Base-by-base conservation (phyloP, 2,329 filamentous ascomycete species). In the Cladosporium phlei region DNA sequence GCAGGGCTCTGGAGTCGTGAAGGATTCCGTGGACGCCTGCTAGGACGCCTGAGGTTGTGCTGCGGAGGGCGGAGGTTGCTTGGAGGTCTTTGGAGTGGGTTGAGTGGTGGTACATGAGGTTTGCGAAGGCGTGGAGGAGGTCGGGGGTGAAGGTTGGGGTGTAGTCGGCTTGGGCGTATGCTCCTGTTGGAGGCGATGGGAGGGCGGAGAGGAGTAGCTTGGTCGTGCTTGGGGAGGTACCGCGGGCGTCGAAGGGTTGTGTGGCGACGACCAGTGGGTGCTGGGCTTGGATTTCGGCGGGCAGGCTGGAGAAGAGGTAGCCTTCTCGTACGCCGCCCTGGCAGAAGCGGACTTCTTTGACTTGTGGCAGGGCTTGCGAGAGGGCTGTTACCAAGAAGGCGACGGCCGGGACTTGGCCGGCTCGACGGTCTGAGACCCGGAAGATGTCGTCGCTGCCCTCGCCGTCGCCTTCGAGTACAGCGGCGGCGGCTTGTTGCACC, bases 291-390 rank as follows among this genome's bases (percentile, higher is more conserved):
- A 85, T 65, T 0, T 73, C 62, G 0, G 65, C 55, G 0, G 80
- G 73, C 9, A 95, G 75, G 51, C 76, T 82, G 66, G 86, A 80
- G 68, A 88, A 88, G 29, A 95, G 69, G 33, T 82, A 82, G 0
- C 90, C 90, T 66, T 95, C 89, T 30, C 89, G 76, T 51, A 95
- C 90, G 6, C 89, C 90, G 16, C 90, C 88, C 56, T 88, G 84
- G 61, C 88, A 94, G 66, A 95, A 96, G 1, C 83, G 84, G 2
- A 90, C 86, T 19, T 78, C 75, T 33, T 80, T 79, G 55, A 95
- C 83, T 33, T 74, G 74, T 3, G 86, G 86, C 2, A 95, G 74
- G 1, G 82, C 78, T 30, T 78, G 71, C 24, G 84, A 73, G 12
- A 96, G 77, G 14, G 86, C 83, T 24, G 84, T 79, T n/a, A 95